Conservation (phyloP, 2,329 filamentous ascomycete genomes). For the Sclerotinia glacialis region DNA sequence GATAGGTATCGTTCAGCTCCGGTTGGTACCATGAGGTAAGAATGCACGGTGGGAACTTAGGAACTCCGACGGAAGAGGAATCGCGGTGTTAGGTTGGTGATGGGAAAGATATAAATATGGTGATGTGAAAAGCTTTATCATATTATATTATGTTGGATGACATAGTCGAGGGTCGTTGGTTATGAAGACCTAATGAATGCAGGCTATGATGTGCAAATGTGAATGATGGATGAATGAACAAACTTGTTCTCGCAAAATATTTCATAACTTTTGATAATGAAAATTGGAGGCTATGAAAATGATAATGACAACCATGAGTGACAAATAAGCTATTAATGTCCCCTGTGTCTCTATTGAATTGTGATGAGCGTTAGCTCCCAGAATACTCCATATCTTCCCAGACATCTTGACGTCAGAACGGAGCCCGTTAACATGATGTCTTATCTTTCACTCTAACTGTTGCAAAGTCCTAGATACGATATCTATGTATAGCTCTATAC, state of each 20-base stretch:
- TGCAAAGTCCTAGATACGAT: neutral
- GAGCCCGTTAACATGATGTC: neutral
- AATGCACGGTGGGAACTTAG: neutral
- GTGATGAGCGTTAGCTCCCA: neutral
- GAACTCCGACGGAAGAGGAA: neutral
- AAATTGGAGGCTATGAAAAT: neutral
- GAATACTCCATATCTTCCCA: neutral
- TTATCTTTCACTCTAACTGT: neutral
- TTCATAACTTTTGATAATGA: neutral
- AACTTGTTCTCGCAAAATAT: conserved; percentile 1
- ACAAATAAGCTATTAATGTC: neutral
- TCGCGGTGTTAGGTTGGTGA: neutral
- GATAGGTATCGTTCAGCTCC: conserved; percentile 1
- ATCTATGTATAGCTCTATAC: neutral
- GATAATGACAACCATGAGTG: neutral
- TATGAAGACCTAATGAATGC: neutral
- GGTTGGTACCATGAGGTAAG: neutral
- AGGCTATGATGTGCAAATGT: neutral
- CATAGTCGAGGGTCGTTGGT: neutral
- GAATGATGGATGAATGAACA: conserved; percentile 1
- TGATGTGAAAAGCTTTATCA: neutral
- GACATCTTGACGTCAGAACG: conserved; percentile 9
- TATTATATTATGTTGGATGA: neutral
- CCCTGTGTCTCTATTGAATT: conserved; percentile 4
- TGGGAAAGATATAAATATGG: neutral